phyloP scores from a whole-genome alignment of 2,329 filamentous ascomycete genomes.

The Ophiocordyceps camponoti-floridani region DNA sequence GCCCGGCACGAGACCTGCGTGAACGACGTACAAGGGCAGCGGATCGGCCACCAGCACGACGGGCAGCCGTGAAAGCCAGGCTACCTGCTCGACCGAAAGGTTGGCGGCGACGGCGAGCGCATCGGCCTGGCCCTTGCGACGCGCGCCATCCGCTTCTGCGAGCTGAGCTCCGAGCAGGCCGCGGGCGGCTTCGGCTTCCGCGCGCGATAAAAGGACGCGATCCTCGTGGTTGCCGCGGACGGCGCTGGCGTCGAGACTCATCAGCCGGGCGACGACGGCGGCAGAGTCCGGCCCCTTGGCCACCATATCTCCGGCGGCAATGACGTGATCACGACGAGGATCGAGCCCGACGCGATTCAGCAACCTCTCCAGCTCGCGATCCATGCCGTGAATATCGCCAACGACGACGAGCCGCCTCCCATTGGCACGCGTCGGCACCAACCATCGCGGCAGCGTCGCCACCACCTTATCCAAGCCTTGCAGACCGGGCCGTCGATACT shows the following conservation, averaged over 20 bases:
- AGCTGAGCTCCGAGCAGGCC: slow-evolving; percentile 10
- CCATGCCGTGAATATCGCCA: slow-evolving; percentile 87
- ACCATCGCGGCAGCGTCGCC: slow-evolving; percentile 11
- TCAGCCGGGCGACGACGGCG: slow-evolving; percentile 60
- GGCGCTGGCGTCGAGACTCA: slow-evolving; percentile 54
- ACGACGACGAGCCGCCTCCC: slow-evolving; percentile 56
- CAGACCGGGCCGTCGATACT: slow-evolving; percentile 19
- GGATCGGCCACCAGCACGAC: slow-evolving; percentile 61
- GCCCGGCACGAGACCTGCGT: slow-evolving; percentile 70
- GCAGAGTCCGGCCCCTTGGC: slow-evolving; percentile 73
- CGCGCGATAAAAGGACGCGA: slow-evolving; percentile 50
- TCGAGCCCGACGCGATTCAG: slow-evolving; percentile 50
- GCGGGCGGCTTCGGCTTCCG: slow-evolving; percentile 8
- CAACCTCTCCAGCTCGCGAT: slow-evolving; percentile 44
- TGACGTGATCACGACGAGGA: slow-evolving; percentile 42
- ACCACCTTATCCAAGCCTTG: slow-evolving; percentile 11
- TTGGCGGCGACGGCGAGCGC: slow-evolving; percentile 38
- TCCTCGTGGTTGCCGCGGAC: slow-evolving; percentile 94
- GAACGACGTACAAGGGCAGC: slow-evolving; percentile 52
- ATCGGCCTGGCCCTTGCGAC: slow-evolving; percentile 15
- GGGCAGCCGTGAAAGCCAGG: slow-evolving; percentile 54
- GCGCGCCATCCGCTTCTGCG: slow-evolving; percentile 6
- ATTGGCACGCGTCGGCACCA: slow-evolving; percentile 16
- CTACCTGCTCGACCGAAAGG: slow-evolving; percentile 37
- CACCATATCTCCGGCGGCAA: slow-evolving; percentile 64